Base-by-base conservation (phyloP, 306 rosid species). In the Sindora glabra region DNA sequence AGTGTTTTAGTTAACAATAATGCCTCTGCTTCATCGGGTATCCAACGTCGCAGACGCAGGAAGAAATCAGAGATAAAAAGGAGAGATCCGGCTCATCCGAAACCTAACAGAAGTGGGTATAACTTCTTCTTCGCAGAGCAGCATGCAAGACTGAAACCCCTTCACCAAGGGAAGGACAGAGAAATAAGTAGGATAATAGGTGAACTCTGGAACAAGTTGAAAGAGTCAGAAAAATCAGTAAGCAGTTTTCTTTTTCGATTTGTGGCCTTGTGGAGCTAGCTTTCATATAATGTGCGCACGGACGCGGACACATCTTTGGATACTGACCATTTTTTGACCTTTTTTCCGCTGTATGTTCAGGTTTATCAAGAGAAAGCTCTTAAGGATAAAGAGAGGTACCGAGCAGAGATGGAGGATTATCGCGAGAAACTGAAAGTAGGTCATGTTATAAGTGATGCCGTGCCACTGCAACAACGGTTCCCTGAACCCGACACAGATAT, bases 61-160 rank as follows among this genome's bases (percentile, higher is more conserved):
- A 89, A 92, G 89, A 89, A 86, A 53, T 82, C 81, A 4, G 98
- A 86, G 75, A 89, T 82, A 24, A 92, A 74, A 59, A 73, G 84
- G 77, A 79, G 96, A 64, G 98, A 86, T 56, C 96, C 96, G 2
- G 95, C 79, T 68, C 96, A 79, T 65, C 98, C 98, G 13, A 92
- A 92, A 64, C 95, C 95, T 10, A 92, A 86, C 72, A 73, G 96
- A 86, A 92, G 96, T 23, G 96, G 98, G 2, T 92, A 92, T 64
- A 92, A 92, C 56, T 92, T 92, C 81, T 92, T 92, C 81, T 92
- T 86, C 60, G 90, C 94, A 1, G 96, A 92, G 65, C 99, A 92
- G 68, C 94, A 89, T 71, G 94, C 99, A 32, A 82, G 84, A 67
- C 72, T 92, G 33, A 89, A 92, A 34, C 80, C 86, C 7, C 87